These are phyloP conservation scores for Apiotrichum gracile DNA, from an alignment of 1,284 basidiomycete species.

Conservation along the genomic window DNA sequence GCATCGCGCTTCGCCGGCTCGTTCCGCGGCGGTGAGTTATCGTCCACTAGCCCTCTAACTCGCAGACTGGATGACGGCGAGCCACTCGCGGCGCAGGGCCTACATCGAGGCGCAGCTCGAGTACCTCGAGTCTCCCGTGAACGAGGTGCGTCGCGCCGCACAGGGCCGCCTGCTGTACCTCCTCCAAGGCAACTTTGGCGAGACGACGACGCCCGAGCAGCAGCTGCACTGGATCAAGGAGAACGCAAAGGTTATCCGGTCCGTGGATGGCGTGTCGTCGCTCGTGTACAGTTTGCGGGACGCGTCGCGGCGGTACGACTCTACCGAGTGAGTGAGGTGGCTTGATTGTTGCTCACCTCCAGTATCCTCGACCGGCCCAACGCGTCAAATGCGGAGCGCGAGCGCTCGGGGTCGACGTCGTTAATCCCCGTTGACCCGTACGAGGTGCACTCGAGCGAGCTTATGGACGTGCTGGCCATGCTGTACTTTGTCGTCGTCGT, in stretches of 20 bases:
- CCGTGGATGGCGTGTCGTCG: constrained; percentile 73
- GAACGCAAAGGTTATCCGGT: constrained; percentile 80
- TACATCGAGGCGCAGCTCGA: constrained; percentile 76
- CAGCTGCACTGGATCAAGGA: constrained; percentile 95
- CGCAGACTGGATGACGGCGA: constrained; percentile 70
- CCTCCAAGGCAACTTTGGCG: constrained; percentile 86
- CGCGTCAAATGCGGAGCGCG: constrained; percentile 1
- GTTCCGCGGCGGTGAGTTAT: constrained; percentile 61
- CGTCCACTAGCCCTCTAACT: background rate
- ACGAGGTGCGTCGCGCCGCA: constrained; percentile 75
- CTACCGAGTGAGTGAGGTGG: constrained; percentile 23
- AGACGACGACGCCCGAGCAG: constrained; percentile 83
- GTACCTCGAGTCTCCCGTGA: constrained; percentile 74
- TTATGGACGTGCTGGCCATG: constrained; percentile 86
- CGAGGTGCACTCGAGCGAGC: constrained; percentile 61
- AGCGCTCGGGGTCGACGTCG: constrained; percentile 12
- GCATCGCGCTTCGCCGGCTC: constrained; percentile 79
- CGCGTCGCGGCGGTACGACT: constrained; percentile 71
- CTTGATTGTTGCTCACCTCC: background rate
- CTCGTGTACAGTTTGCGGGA: constrained; percentile 86
- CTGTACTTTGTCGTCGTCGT: constrained; percentile 89
- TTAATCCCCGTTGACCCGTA: constrained; percentile 28
- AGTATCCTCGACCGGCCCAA: constrained; percentile 5
- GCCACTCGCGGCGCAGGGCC: constrained; percentile 55
- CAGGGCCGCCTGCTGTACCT: constrained; percentile 84